Base-by-base conservation (phyloP, 768 basidiomycete species). In the Podaxis carcinomalis region DNA sequence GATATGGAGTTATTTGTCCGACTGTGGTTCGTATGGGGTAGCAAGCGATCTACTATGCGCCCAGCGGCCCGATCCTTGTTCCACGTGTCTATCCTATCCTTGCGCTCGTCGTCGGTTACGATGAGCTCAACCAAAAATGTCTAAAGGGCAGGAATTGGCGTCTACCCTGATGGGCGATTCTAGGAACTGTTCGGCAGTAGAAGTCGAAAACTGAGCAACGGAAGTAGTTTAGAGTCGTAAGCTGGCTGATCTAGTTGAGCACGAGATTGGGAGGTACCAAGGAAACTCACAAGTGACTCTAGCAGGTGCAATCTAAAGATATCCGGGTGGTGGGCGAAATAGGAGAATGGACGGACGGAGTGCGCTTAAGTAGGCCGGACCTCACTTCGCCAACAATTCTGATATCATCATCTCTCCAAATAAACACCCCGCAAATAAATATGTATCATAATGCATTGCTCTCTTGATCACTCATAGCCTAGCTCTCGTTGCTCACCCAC, bases 1-100 rank as follows among this genome's bases (percentile, higher is more conserved):
- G 16, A 47, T 21, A 50, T 32, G 60, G 62, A 62, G 51, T 51
- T 44, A 53, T 46, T 54, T 60, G 32, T 49, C 23, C 35, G 28
- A 37, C 7, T 40, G 36, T 40, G 27, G 42, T 42, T 11, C 36
- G 57, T 5, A 19, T 57, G 25, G 47, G 47, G 21, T 49, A 21
- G 47, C 25, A 49, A 27, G 25, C 47, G 49, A 50, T 36, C 23
- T 51, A 51, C 42, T 42, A 51, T n/a, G 47, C 37, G 32, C 59
- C 23, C 51, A 28, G 25, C 52, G 42, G 44, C 27, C 59, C 59
- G 59, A 52, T 52, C 42, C 19, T 16, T 50, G n/a, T 53, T 44
- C 42, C 59, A 54, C 59, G 59, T 60, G 59, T 27, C 40, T 51
- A 4, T 37, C 19, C 19, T 44, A 14, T 9, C 23, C 36, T 47